Evolutionary conservation across 202 grass and related monocot species (phyloP).

Genomic region (Saccharum hybrid): DNA sequence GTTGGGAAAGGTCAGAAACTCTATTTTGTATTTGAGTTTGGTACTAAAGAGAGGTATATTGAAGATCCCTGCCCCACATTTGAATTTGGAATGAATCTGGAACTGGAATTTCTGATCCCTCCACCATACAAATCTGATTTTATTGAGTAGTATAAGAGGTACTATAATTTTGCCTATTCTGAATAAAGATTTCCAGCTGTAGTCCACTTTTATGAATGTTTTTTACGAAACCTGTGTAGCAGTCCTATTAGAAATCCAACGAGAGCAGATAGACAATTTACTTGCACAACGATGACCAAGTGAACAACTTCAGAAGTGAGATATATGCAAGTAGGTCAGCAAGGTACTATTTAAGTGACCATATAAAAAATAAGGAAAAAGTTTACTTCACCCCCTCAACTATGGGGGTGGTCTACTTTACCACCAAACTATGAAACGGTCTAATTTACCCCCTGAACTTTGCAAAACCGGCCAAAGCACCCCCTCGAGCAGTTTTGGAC

Average conservation of each 20-base stretch:
- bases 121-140: neutral
- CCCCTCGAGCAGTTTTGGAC: no score
- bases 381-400: no score
- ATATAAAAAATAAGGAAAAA: neutral
- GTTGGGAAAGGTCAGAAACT: neutral
- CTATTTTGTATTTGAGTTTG: neutral
- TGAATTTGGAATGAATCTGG: no score
- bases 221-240: neutral
- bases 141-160: neutral
- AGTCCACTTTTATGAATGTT: neutral
- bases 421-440: no score
- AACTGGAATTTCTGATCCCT: no score
- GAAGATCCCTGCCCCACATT: neutral
- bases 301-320: conserved; percentile 12
- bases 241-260: neutral
- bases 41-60: neutral
- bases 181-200: neutral
- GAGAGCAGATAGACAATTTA: neutral
- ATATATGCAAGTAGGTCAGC: conserved; percentile 16
- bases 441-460: no score
- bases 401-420: no score
- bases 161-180: conserved; percentile 7
- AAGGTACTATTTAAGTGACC: neutral
- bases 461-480: no score
- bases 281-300: neutral